A percentile compares a stretch with the other conserved stretches of the same genome.
phyloP scores from a whole-genome alignment of 192 early-diverging fungal species.

The Mortierella antarctica region DNA sequence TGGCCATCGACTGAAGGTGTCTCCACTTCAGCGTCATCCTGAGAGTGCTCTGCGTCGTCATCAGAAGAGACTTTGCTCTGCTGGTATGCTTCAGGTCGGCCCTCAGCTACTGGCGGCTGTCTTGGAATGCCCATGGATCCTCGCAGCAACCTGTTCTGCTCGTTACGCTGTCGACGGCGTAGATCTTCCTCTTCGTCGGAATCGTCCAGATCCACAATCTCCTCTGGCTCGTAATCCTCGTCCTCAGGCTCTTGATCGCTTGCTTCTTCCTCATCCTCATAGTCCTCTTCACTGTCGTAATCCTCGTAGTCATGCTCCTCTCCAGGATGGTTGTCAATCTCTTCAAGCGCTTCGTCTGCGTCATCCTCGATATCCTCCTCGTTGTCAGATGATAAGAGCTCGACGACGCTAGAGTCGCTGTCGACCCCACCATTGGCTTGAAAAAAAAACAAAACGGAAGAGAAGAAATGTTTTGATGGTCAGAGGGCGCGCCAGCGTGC shows the following conservation, averaged over 20 bases:
- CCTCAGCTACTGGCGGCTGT: neutral
- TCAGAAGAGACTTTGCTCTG: neutral
- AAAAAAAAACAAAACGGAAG: neutral
- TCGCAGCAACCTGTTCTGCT: slow-evolving; percentile 6
- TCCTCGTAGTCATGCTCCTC: neutral
- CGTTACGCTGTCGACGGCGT: slow-evolving; percentile 2
- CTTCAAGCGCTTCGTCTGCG: neutral
- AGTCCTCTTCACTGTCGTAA: neutral
- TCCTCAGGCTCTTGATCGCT: neutral
- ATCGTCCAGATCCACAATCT: neutral
- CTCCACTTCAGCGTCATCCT: neutral
- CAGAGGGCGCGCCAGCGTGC: too few species aligned
- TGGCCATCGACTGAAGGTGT: too few species aligned
- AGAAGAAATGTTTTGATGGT: neutral
- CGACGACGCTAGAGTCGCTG: slow-evolving; percentile 7
- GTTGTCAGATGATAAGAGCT: slow-evolving; percentile 33
- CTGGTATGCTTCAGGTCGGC: too few species aligned
- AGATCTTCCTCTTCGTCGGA: neutral
- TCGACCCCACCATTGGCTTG: too few species aligned
- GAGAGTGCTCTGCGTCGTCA: neutral
- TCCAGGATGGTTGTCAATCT: neutral
- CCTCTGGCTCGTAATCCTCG: neutral
- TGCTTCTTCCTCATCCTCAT: neutral
- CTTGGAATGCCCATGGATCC: slow-evolving; percentile 2
- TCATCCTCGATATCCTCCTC: slow-evolving; percentile 3